Evolutionary conservation across 768 basidiomycete species (phyloP).

Genomic region (Saitozyma sp.): DNA sequence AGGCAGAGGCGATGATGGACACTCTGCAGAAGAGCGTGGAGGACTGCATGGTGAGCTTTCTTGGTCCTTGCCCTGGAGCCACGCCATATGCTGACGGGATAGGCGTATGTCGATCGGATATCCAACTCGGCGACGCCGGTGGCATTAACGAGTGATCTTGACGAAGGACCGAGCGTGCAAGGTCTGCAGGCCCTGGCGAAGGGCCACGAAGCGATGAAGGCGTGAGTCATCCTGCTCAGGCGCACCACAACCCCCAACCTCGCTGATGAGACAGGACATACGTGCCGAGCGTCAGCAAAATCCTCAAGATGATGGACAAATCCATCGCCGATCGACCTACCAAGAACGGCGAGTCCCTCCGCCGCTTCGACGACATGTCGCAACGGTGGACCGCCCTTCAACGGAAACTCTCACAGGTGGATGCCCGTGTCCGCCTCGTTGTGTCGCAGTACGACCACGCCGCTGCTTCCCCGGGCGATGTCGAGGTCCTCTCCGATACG

Average conservation of each 20-base stretch:
- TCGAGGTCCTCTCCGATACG: conserved; percentile 7
- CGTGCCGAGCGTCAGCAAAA: conserved; percentile 88
- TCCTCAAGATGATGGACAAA: conserved; percentile 89
- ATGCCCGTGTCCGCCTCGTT: conserved; percentile 2
- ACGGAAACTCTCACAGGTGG: conserved; percentile 5
- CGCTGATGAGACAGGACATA: conserved; percentile 67
- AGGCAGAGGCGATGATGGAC: conserved; percentile 97
- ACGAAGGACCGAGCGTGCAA: conserved; percentile 18
- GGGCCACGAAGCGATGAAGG: conserved; percentile 78
- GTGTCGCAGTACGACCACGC: not conserved
- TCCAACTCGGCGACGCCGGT: conserved; percentile 15
- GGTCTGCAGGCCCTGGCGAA: conserved; percentile 21
- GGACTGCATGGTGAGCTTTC: conserved; percentile 71
- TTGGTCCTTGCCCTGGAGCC: not conserved
- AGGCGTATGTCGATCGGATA: conserved; percentile 34
- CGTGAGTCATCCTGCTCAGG: conserved; percentile 57
- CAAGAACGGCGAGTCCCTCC: conserved; percentile 91
- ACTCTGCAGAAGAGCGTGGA: conserved; percentile 90
- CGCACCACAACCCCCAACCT: too few relatives aligned
- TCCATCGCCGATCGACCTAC: conserved; percentile 90
- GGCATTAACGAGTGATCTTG: conserved; percentile 9
- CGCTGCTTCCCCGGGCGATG: not conserved
- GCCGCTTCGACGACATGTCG: conserved; percentile 55
- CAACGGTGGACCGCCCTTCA: conserved; percentile 5
- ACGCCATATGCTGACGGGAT: conserved; percentile 1